Evolutionary conservation across 176 grass and related monocot species (phyloP).

Genomic region (Pontederia crassipes): DNA sequence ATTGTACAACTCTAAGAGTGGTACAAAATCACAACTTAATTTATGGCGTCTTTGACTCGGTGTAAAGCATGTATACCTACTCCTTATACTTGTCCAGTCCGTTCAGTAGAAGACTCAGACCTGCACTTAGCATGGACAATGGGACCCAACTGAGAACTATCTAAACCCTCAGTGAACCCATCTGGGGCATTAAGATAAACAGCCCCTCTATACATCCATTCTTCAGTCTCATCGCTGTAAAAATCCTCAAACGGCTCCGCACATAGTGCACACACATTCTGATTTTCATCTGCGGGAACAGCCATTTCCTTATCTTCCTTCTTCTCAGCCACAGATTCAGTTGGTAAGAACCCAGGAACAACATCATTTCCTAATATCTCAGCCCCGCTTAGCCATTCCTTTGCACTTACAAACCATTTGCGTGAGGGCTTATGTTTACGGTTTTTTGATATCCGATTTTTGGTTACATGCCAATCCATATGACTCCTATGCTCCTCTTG

Average conservation of each 20-base stretch:
- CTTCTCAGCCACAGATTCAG: constrained; percentile 40
- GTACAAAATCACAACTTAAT: background rate
- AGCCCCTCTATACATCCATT: constrained; percentile 98
- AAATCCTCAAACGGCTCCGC: constrained; percentile 94
- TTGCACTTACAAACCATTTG: constrained; percentile 84
- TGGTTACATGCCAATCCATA: constrained; percentile 99
- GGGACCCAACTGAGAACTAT: constrained; percentile 56
- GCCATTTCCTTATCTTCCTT: constrained; percentile 81
- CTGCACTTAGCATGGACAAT: constrained; percentile 98
- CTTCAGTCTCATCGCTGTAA: constrained; percentile 93
- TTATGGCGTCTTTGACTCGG: background rate
- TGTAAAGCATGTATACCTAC: constrained; percentile 26
- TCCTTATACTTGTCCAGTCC: constrained; percentile 32
- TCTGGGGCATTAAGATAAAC: constrained; percentile 85
- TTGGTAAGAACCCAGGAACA: constrained; percentile 61
- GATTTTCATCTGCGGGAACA: constrained; percentile 90
- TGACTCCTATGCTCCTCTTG: constrained; percentile 92
- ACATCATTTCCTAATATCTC: constrained; percentile 76
- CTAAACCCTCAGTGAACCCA: constrained; percentile 46
- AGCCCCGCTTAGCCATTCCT: constrained; percentile 85
- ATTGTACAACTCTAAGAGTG: background rate
- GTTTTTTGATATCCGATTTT: constrained; percentile 85
- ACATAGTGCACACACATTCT: constrained; percentile 82
- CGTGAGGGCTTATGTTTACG: constrained; percentile 86
- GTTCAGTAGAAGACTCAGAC: constrained; percentile 49